Conservation (phyloP, 192 early-diverging fungal genomes). For the Helicostylum pulchrum region DNA sequence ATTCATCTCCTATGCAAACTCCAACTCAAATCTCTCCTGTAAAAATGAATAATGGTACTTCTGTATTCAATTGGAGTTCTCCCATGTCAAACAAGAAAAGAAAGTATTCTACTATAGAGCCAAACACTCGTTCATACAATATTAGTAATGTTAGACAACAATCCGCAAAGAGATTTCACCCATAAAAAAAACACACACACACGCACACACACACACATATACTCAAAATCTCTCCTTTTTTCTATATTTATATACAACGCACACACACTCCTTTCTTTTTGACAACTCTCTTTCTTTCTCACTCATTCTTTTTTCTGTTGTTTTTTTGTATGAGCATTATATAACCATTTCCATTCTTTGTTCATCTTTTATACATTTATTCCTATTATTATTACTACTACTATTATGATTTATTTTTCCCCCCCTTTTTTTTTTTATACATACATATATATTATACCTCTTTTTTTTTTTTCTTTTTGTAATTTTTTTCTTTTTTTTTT, state of each 20-base stretch:
- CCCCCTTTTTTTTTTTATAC: not conserved
- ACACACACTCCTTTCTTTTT: not conserved
- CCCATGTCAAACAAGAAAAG: not conserved
- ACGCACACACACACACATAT: constrained; percentile 1
- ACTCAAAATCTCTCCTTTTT: not conserved
- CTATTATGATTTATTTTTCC: not conserved
- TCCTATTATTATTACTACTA: not conserved
- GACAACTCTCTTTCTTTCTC: not conserved
- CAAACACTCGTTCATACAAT: not conserved
- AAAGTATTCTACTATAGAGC: not conserved
- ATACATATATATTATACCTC: not conserved
- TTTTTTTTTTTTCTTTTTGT: not conserved
- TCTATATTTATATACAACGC: not conserved
- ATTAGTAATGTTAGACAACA: constrained; percentile 18
- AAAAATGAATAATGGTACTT: not conserved
- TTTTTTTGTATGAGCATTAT: not conserved
- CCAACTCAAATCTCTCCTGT: constrained; percentile 30
- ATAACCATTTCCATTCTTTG: not conserved
- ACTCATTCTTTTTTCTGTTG: not conserved
- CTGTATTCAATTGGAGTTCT: constrained; percentile 16
- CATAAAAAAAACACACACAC: not conserved
- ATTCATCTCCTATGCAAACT: constrained; percentile 31
- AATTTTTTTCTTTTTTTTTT: constrained; percentile 4
- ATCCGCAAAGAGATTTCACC: too few relatives aligned
- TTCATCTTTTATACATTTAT: not conserved